These are phyloP conservation scores for Zanthoxylum bungeanum DNA, from an alignment of 345 rosid genomes.

Conservation along the genomic window DNA sequence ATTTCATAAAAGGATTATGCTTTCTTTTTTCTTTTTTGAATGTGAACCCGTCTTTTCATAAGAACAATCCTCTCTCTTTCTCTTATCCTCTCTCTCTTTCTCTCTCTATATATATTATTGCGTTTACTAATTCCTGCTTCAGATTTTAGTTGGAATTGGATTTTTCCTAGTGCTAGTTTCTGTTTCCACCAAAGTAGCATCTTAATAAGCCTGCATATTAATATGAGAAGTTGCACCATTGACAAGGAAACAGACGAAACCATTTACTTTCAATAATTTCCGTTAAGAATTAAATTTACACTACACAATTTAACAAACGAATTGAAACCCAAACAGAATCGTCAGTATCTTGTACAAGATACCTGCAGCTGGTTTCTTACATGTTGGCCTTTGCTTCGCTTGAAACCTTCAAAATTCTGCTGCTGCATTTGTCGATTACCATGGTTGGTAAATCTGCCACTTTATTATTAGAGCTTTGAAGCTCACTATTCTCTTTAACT, in stretches of 20 bases:
- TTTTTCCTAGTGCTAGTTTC: background rate
- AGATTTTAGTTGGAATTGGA: background rate
- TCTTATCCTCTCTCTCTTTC: too few species aligned
- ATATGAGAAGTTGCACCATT: background rate
- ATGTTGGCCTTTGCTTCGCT: conserved; percentile 20
- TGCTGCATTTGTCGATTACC: conserved; percentile 10
- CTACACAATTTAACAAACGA: conserved; percentile 16
- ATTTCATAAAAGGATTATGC: background rate
- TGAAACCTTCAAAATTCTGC: conserved; percentile 21
- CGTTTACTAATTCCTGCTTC: background rate
- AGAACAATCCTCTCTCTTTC: too few species aligned
- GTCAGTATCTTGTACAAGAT: conserved; percentile 13
- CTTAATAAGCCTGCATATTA: background rate
- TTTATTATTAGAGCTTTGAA: background rate
- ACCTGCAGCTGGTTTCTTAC: conserved; percentile 4
- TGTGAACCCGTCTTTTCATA: too few species aligned
- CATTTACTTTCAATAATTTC: conserved; percentile 17
- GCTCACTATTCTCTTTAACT: conserved; percentile 17
- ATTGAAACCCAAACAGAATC: background rate
- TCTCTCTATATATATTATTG: background rate
- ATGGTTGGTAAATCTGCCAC: conserved; percentile 1
- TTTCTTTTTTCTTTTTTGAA: background rate
- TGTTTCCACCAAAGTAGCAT: too few species aligned
- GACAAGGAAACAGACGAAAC: background rate
- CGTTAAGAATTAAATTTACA: conserved; percentile 18